Evolutionary conservation across 1,284 basidiomycete genomes (phyloP), one percentile per base, ranked within the genome.

Genomic region (Ceratobasidium papillatum): DNA sequence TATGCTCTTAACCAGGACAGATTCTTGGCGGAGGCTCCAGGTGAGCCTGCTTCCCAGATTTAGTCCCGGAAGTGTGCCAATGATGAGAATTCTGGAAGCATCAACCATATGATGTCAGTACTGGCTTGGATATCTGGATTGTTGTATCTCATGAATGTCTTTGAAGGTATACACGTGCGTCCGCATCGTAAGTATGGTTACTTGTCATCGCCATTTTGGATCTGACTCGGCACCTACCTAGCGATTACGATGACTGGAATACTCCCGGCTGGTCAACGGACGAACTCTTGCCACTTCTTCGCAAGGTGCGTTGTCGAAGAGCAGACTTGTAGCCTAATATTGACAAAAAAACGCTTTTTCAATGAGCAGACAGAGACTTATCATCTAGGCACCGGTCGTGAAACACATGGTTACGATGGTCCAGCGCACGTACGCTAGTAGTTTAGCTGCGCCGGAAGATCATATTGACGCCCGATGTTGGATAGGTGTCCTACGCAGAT

Each of bases 161-260:
- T 1, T 30, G 8, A 32, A 73, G 71, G 71, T 73, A 73, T 27
- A 73, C 71, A 5, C 59, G 71, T n/a, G 58, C 71, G 2, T 73
- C 71, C 12, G 59, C 71, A 25, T 73, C 71, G 71, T 73, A 73
- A n/a, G 71, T 73, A 14, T 38, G 17, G 14, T 11, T 19, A 5
- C 25, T 41, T n/a, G 25, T 41, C n/a, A 32, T 3, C 14, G 9
- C 14, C 58, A 8, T 34, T 19, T 11, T 2, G 22, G 7, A 36
- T 5, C 36, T 34, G 58, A 25, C 36, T 51, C 14, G 25, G 19
- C 36, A n/a, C 34, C 38, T 34, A 22, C 25, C 9, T 25, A 73
- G 71, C 19, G 71, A 73, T 32, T 73, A 52, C 49, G 56, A 73
- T 32, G 71, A 73, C 32, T 73, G 71, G 71, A 73, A 73, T n/a